Percentiles rank a stretch among this genome's conserved stretches.
phyloP scores from a whole-genome alignment of 345 rosid genomes.

The Pistacia vera region DNA sequence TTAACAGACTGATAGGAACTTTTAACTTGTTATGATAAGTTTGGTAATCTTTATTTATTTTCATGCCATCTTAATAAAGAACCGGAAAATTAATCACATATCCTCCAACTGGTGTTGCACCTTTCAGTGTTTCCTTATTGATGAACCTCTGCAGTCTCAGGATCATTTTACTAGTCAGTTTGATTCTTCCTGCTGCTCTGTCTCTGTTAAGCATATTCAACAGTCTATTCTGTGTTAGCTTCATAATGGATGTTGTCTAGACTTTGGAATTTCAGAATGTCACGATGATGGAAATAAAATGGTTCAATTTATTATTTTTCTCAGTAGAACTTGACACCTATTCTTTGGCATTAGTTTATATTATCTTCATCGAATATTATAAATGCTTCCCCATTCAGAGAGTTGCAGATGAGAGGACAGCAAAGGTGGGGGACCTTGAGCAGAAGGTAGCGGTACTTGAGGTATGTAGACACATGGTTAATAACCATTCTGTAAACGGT shows the following conservation, averaged over 20 bases:
- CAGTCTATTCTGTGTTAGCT: neutral
- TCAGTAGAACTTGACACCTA: neutral
- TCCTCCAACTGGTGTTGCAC: neutral
- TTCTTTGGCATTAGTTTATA: neutral
- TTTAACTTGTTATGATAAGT: neutral
- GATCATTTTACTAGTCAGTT: neutral
- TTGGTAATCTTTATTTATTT: neutral
- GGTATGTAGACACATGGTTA: constrained; percentile 46
- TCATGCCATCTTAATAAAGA: constrained; percentile 3
- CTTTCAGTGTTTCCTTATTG: neutral
- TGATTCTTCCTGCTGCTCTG: neutral
- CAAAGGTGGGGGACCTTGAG: constrained; percentile 88
- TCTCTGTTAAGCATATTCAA: neutral
- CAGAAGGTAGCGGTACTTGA: constrained; percentile 92
- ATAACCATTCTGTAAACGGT: constrained; percentile 12
- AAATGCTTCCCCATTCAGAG: constrained; percentile 47
- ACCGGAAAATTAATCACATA: neutral
- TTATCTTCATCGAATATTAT: constrained; percentile 7
- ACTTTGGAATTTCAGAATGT: constrained; percentile 4
- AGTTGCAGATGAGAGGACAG: constrained; percentile 86
- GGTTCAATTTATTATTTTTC: constrained; percentile 15
- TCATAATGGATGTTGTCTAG: neutral
- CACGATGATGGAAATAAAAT: constrained; percentile 6
- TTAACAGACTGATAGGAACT: neutral
- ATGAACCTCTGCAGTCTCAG: constrained; percentile 2